A percentile compares a stretch with the other conserved stretches of the same genome.
phyloP scores from a whole-genome alignment of 345 rosid genomes.

The Ailanthus altissimus region DNA sequence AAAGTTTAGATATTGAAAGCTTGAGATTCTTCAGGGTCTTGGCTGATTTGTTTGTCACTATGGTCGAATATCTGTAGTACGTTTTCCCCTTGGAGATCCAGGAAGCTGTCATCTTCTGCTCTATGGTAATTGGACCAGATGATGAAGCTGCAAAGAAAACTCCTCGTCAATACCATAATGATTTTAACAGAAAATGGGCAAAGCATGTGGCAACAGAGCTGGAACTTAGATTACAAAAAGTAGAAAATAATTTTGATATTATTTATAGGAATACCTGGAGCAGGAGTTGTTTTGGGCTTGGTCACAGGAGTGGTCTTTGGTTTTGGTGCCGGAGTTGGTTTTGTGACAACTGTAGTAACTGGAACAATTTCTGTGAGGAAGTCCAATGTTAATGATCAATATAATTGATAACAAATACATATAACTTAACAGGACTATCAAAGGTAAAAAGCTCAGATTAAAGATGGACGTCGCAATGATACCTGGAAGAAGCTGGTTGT shows the following conservation, averaged over 20 bases:
- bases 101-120: slow-evolving; percentile 73
- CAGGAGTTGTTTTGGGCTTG: slow-evolving; percentile 49
- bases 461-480: not conserved
- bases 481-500: slow-evolving; percentile 96
- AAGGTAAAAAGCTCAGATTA: not conserved
- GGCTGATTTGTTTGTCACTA: slow-evolving; percentile 70
- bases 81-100: slow-evolving; percentile 74
- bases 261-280: slow-evolving; percentile 53
- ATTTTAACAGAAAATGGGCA: not conserved
- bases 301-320: slow-evolving; percentile 45
- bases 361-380: slow-evolving; percentile 52
- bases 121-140: slow-evolving; percentile 59
- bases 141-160: slow-evolving; percentile 45
- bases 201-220: too few species aligned
- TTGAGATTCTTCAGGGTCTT: slow-evolving; percentile 64
- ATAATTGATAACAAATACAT: not conserved
- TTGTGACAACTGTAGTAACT: slow-evolving; percentile 36
- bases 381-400: slow-evolving; percentile 10
- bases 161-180: not conserved
- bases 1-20: slow-evolving; percentile 73
- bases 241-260: not conserved
- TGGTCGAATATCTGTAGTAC: slow-evolving; percentile 80
- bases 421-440: not conserved
- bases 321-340: slow-evolving; percentile 44
- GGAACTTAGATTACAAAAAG: too few species aligned